Percentiles rank a stretch among this genome's conserved stretches.
Evolutionary conservation across 768 basidiomycete genomes (phyloP).

Genomic region (Termitomyces heimii): DNA sequence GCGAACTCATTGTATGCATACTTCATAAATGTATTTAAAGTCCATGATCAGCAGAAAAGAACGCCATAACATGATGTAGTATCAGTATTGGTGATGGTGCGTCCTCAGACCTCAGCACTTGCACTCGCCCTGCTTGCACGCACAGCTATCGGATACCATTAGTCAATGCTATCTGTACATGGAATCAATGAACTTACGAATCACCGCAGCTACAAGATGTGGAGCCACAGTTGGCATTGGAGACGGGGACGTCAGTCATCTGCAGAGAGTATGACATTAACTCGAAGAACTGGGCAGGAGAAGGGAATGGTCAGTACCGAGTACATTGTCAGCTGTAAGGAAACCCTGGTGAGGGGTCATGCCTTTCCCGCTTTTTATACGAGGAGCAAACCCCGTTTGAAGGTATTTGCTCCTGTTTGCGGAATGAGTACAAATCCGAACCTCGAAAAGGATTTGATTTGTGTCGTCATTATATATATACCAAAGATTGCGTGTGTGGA

Average conservation of each 20-base stretch:
- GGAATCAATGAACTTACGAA: neutral
- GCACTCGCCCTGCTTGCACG: slow-evolving; percentile 12
- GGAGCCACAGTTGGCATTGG: slow-evolving; percentile 6
- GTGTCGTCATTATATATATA: too few species aligned
- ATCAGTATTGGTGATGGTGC: neutral
- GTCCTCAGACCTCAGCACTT: slow-evolving; percentile 9
- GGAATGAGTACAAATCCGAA: too few species aligned
- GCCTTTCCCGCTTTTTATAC: neutral
- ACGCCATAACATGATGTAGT: neutral
- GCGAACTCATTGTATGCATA: neutral
- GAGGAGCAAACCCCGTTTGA: neutral
- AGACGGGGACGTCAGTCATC: slow-evolving; percentile 4
- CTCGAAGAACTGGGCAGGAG: neutral
- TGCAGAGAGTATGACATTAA: neutral
- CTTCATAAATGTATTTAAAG: neutral
- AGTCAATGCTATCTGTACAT: neutral
- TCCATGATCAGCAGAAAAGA: neutral
- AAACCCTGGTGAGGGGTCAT: neutral
- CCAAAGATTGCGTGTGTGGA: too few species aligned
- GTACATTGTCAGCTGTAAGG: neutral
- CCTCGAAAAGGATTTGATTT: too few species aligned
- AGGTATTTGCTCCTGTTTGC: neutral
- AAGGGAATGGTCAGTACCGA: slow-evolving; percentile 2
- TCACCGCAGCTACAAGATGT: slow-evolving; percentile 10
- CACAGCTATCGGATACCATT: slow-evolving; percentile 4